Evolutionary conservation across 345 rosid genomes (phyloP), one percentile per base, ranked within the genome.

Genomic region (Melaleuca quinquenervia): DNA sequence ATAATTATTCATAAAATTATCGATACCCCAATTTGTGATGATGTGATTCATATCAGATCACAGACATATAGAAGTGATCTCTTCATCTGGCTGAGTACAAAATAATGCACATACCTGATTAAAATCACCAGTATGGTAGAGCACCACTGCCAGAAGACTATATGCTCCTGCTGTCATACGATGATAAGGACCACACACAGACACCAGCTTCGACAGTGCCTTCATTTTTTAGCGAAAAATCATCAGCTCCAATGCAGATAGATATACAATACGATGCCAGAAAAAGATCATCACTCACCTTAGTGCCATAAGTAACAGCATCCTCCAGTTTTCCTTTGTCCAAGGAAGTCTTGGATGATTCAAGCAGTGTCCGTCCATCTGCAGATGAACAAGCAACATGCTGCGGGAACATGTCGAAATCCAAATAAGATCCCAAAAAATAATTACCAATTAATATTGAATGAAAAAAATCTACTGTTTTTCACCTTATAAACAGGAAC

Each of bases 81-180:
- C 52, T 27, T 51, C 50, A 85, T 41, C 82, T 26, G n/a, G 51
- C 50, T 26, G 76, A 49, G 60, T 52, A 45, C 22, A 27, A 8
- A 27, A 84, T 50, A 13, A 84, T 86, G 89, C 52, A 87, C 64
- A 84, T 88, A 97, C 99, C 98, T 95, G 98, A 87, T 95, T 97
- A 86, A 97, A 97, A 87, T 97, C 98, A 70, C 98, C 98, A 60
- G 99, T 97, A 92, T 96, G 98, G 91, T 97, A 97, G 85, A 97
- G 95, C 87, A 97, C 98, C 26, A 97, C 98, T 80, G 99, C 99
- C 84, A 97, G 92, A 90, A 96, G 98, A 91, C 98, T 97, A 88
- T 97, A 97, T 53, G 98, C 99, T 92, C 98, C 96, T 36, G 99
- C 99, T 14, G 99, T 96, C 93, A 93, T 96, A 90, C 99, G 94